Evolutionary conservation across 768 basidiomycete species (phyloP), one percentile per base, ranked within the genome.

Genomic region (Auricularia cornea): DNA sequence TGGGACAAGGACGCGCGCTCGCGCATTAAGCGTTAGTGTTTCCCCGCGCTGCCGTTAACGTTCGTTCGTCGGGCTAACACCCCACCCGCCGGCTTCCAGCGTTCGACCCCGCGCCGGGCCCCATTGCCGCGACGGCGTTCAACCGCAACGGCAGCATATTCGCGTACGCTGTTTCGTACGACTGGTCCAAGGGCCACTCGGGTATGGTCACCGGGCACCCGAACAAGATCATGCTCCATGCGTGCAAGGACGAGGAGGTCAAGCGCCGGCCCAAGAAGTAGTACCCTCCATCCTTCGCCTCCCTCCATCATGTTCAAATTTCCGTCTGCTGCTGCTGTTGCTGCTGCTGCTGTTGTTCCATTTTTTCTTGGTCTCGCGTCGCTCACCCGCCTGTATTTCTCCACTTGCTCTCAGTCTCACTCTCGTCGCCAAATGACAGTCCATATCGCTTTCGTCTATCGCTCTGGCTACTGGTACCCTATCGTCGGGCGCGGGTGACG

Each of bases 1-100:
- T 96, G 94, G 94, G 94, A 97, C 75, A 94, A 94, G 76, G 90
- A 95, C 68, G 87, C 90, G 8, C 88, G 94, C 63, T 93, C 90
- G 6, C 87, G 95, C 44, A 82, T 98, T 77, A 97, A 95, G 78
- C 86, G 93, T 94, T 68, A 59, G 81, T 74, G 26, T 28, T 14
- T 54, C 28, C 44, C 26, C 61, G 26, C 29, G 35, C 44, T 12
- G 48, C 10, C 54, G 6, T 28, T 32, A 28, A 32, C 60, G 60
- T 32, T 59, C 23, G 52, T 29, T 52, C 64, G 62, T 66, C 20
- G 64, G 64, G 23, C 38, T 30, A 28, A 62, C 41, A 31, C 64
- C 20, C 67, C 31, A 23, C 44, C 28, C 16, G 10, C 4, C 35
- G 16, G 10, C 44, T 56, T 35, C 20, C 62, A 89, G 88, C 88